Percentiles rank a stretch among this genome's conserved stretches.
Conservation (phyloP, 305 asterid genomes). For the Rubia peregrina region DNA sequence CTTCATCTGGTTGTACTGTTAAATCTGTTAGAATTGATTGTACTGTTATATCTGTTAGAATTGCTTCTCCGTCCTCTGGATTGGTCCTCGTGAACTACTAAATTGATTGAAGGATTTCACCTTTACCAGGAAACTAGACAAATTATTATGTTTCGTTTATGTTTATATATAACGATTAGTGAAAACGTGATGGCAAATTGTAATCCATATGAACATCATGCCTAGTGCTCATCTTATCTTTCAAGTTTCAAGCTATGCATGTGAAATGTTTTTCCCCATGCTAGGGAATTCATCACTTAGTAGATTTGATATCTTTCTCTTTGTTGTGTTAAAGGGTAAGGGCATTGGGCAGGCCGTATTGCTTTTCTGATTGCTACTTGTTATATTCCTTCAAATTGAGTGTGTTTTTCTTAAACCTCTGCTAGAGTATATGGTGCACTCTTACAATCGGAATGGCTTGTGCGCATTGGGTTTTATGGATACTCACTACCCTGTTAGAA, state of each 20-base stretch:
- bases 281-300: not conserved
- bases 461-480: conserved; percentile 88
- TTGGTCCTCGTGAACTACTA: not conserved
- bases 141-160: not conserved
- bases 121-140: not conserved
- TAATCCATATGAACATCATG: not conserved
- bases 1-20: not conserved
- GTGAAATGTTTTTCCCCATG: not conserved
- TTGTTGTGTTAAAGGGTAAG: not conserved
- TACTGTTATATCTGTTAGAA: not conserved
- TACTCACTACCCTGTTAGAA: conserved; percentile 83
- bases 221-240: not conserved
- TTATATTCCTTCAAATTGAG: conserved; percentile 15
- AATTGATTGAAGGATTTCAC: not conserved
- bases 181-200: too few species aligned
- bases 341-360: not conserved
- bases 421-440: conserved; percentile 81
- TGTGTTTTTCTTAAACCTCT: conserved; percentile 2
- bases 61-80: not conserved
- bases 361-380: not conserved
- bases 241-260: not conserved
- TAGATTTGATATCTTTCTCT: not conserved
- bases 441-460: conserved; percentile 69
- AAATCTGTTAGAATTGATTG: not conserved
- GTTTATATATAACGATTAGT: not conserved